Conservation (phyloP, 2,329 filamentous ascomycete species). For the Curvularia lunata region DNA sequence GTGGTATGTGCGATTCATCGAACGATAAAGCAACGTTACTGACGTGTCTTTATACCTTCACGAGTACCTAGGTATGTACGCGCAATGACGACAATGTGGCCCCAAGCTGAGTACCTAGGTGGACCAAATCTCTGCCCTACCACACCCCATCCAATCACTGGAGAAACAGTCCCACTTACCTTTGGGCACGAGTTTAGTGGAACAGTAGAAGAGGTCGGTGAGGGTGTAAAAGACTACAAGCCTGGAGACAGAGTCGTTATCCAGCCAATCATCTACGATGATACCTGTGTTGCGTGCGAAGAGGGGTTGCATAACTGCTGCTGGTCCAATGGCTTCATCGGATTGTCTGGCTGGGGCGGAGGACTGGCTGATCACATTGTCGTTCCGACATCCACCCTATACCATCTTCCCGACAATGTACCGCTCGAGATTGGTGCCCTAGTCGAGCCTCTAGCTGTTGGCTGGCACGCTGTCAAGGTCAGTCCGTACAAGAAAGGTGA, state of each 20-base stretch:
- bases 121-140: conserved; percentile 59
- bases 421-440: conserved; percentile 60
- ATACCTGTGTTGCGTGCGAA: conserved; percentile 59
- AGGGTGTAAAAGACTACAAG: conserved; percentile 57
- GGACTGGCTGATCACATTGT: conserved; percentile 60
- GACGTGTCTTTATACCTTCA: conserved; percentile 49
- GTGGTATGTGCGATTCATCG: conserved; percentile 29
- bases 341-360: conserved; percentile 60
- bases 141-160: conserved; percentile 62
- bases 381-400: conserved; percentile 55
- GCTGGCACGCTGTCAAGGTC: conserved; percentile 62
- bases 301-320: conserved; percentile 62
- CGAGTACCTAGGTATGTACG: conserved; percentile 51
- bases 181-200: conserved; percentile 63
- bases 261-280: conserved; percentile 63
- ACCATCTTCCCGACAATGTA: conserved; percentile 59
- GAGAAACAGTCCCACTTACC: conserved; percentile 59
- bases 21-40: background rate
- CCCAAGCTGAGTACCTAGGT: conserved; percentile 29
- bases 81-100: conserved; percentile 4
- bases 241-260: conserved; percentile 58
- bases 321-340: conserved; percentile 61
- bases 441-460: conserved; percentile 62
- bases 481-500: conserved; percentile 57
- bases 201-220: conserved; percentile 58